Evolutionary conservation across 768 basidiomycete species (phyloP).

Genomic region (Sporobolomyces roseus): DNA sequence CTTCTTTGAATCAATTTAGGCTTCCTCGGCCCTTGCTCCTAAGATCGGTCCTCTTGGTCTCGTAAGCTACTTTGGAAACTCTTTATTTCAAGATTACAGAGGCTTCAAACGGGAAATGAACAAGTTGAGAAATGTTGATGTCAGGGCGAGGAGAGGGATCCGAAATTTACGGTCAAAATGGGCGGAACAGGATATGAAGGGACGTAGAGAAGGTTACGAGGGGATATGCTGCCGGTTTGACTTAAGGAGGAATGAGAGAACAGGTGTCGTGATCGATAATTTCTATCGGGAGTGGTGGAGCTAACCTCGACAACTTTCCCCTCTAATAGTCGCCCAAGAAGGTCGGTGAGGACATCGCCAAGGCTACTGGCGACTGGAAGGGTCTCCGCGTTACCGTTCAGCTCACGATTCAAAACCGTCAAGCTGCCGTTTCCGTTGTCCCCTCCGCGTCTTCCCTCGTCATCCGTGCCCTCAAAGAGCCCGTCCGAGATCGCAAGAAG

Average conservation of each 20-base stretch:
- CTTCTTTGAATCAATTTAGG: constrained; percentile 45
- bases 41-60: constrained; percentile 99
- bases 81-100: neutral
- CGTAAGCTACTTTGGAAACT: constrained; percentile 68
- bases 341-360: constrained; percentile 99
- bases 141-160: neutral
- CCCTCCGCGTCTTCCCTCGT: constrained; percentile 96
- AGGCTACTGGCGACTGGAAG: constrained; percentile 97
- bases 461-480: constrained; percentile 97
- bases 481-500: constrained; percentile 98
- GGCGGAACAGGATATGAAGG: neutral
- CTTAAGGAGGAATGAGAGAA: too few relatives aligned
- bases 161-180: neutral
- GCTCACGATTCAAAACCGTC: constrained; percentile 99
- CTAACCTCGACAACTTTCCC: neutral
- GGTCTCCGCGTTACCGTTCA: constrained; percentile 98
- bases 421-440: constrained; percentile 93
- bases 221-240: neutral
- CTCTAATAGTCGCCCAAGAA: constrained; percentile 87
- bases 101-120: neutral
- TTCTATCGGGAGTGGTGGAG: too few relatives aligned
- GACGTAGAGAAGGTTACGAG: neutral
- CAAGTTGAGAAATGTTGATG: too few relatives aligned
- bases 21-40: constrained; percentile 94
- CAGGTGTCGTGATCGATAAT: neutral